Evolutionary conservation across 148 eudicot species (phyloP).

Genomic region (Chenopodium suecicum): DNA sequence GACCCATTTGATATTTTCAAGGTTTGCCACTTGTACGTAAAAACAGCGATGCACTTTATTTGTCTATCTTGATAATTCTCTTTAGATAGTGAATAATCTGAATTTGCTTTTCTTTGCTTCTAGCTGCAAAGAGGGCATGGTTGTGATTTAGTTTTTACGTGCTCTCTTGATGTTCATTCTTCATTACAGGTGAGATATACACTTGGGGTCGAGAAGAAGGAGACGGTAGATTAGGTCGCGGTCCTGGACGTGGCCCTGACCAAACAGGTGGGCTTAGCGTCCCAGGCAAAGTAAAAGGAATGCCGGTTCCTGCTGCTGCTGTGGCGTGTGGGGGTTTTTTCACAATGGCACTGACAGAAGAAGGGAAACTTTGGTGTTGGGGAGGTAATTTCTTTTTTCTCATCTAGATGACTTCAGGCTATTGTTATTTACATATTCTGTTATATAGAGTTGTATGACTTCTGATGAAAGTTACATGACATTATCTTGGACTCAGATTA

Average conservation of each 20-base stretch:
- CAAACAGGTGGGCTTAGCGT: slow-evolving; percentile 82
- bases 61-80: not conserved
- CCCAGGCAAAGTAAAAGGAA: slow-evolving; percentile 71
- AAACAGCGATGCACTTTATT: not conserved
- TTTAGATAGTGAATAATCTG: not conserved
- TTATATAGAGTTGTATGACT: not conserved
- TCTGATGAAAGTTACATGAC: not conserved
- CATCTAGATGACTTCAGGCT: not conserved
- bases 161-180: slow-evolving; percentile 12
- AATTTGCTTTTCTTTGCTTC: not conserved
- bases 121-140: not conserved
- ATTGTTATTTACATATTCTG: not conserved
- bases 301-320: slow-evolving; percentile 68
- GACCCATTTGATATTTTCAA: not conserved
- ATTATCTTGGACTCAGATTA: not conserved
- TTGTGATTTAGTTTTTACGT: not conserved
- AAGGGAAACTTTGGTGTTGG: slow-evolving; percentile 90
- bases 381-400: slow-evolving; percentile 53
- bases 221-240: slow-evolving; percentile 94
- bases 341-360: slow-evolving; percentile 78
- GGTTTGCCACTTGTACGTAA: not conserved
- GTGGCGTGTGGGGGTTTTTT: slow-evolving; percentile 96
- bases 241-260: slow-evolving; percentile 93
- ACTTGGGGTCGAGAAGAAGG: slow-evolving; percentile 99
- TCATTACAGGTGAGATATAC: slow-evolving; percentile 63